Conservation (phyloP, 2,329 filamentous ascomycete genomes). For the Sporothrix phasma region DNA sequence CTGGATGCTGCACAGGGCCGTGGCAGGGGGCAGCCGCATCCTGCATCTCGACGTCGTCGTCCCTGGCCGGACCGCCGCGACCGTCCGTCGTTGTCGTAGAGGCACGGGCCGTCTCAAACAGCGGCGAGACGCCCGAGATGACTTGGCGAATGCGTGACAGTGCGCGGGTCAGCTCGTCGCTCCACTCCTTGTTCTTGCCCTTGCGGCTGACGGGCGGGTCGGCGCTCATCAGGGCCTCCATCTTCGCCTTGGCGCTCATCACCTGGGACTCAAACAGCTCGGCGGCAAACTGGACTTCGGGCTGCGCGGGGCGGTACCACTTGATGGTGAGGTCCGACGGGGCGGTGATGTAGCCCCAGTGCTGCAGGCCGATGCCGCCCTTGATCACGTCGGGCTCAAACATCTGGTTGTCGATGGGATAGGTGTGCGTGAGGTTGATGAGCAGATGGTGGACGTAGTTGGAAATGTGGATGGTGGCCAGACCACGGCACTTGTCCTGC, state of each 20-base stretch:
- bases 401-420: slow-evolving; percentile 78
- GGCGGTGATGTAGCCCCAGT: slow-evolving; percentile 75
- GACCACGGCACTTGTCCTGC: slow-evolving; percentile 88
- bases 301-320: slow-evolving; percentile 76
- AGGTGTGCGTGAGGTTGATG: slow-evolving; percentile 88
- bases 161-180: slow-evolving; percentile 86
- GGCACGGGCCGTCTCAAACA: slow-evolving; percentile 74
- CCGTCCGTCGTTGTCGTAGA: slow-evolving; percentile 36
- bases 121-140: slow-evolving; percentile 75
- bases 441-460: slow-evolving; percentile 96
- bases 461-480: slow-evolving; percentile 90
- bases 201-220: slow-evolving; percentile 76
- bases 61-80: slow-evolving; percentile 27
- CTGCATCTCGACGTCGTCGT: neutral
- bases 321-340: slow-evolving; percentile 70
- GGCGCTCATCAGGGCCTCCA: slow-evolving; percentile 71
- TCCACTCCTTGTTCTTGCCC: slow-evolving; percentile 97
- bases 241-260: slow-evolving; percentile 60
- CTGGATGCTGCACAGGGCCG: slow-evolving; percentile 40
- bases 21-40: neutral
- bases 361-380: slow-evolving; percentile 60
- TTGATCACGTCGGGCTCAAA: slow-evolving; percentile 71
- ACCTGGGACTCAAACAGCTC: slow-evolving; percentile 81
- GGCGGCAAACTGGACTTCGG: slow-evolving; percentile 80
- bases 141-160: slow-evolving; percentile 81